These are phyloP conservation scores for Chalaropsis thielavioides DNA, from an alignment of 2,329 filamentous ascomycete genomes.

Conservation along the genomic window DNA sequence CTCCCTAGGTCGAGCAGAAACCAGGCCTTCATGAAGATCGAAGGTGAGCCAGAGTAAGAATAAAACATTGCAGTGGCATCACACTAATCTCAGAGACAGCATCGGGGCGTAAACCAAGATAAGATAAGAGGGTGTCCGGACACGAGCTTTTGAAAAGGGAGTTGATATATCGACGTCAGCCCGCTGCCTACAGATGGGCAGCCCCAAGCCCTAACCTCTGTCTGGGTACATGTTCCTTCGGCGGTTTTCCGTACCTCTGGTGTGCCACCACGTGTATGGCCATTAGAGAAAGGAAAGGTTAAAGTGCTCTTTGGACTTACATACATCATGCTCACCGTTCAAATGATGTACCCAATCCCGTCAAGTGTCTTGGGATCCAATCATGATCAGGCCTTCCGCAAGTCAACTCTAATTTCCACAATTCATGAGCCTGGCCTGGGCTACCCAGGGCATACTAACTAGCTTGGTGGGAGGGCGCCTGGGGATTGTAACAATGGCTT, in stretches of 20 bases:
- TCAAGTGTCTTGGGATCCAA: neutral
- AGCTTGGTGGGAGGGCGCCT: neutral
- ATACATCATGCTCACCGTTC: neutral
- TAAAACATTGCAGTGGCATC: neutral
- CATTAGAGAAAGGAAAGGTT: neutral
- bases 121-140: constrained; percentile 1
- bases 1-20: neutral
- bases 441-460: neutral
- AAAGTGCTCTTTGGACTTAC: neutral
- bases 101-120: neutral
- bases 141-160: neutral
- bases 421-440: neutral
- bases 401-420: neutral
- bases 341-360: neutral
- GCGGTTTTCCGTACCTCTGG: neutral
- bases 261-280: neutral
- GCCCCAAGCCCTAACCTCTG: neutral
- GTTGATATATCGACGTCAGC: neutral
- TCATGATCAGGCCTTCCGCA: too few relatives aligned
- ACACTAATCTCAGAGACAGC: neutral
- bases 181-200: neutral
- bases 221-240: neutral
- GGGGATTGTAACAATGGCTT: neutral
- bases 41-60: neutral
- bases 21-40: neutral